Evolutionary conservation across 257 asterid genomes (phyloP).

Genomic region (Handroanthus guayacan): DNA sequence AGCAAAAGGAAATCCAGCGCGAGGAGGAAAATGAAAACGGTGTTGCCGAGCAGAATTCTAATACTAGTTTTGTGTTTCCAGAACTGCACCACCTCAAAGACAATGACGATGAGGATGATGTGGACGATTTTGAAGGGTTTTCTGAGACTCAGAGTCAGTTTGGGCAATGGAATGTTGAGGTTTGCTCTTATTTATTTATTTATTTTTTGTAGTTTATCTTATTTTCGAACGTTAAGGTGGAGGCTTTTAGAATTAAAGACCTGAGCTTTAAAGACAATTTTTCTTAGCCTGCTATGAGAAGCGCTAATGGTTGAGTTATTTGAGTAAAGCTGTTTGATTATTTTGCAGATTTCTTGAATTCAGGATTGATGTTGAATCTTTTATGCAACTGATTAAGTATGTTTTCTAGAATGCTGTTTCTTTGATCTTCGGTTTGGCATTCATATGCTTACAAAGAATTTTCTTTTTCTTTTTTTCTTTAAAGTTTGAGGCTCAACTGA

Average conservation of each 20-base stretch:
- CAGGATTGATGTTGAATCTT: neutral
- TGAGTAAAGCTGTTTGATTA: neutral
- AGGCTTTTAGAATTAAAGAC: neutral
- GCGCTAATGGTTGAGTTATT: neutral
- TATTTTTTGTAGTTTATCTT: neutral
- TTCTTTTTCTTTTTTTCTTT: neutral
- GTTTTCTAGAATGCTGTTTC: neutral
- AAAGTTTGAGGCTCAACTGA: neutral
- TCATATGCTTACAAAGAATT: neutral
- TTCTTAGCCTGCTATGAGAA: neutral
- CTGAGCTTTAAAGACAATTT: neutral
- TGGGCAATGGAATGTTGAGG: conserved; percentile 73
- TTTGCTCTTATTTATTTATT: conserved; percentile 4
- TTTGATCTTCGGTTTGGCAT: too few species aligned
- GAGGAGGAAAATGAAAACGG: conserved; percentile 61
- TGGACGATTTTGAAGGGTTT: conserved; percentile 75
- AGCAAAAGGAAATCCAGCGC: conserved; percentile 82
- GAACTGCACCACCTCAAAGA: conserved; percentile 41
- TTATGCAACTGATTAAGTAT: neutral
- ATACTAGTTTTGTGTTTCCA: conserved; percentile 39
- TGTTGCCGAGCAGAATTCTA: conserved; percentile 30
- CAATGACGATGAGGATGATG: conserved; percentile 61
- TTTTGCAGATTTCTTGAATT: neutral
- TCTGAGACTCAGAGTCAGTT: conserved; percentile 72
- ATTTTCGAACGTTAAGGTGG: neutral